phyloP scores from a whole-genome alignment of 345 rosid genomes.

The Pugionium dolabratum region DNA sequence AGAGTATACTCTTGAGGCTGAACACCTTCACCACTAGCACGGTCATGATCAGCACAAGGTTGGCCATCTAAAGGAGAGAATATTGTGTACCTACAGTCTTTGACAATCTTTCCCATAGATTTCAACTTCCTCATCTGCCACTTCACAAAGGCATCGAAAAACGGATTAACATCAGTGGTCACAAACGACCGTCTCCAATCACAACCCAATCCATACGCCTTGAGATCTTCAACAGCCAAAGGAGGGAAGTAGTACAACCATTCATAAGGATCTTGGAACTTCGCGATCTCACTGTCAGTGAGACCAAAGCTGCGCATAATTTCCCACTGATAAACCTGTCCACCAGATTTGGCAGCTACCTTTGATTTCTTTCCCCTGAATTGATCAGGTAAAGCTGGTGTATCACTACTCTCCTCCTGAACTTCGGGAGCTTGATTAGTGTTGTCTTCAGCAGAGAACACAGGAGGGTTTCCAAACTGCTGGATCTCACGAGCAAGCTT shows the following conservation, averaged over 20 bases:
- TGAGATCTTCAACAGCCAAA: slow-evolving; percentile 69
- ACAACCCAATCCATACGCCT: slow-evolving; percentile 84
- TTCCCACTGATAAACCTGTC: slow-evolving; percentile 86
- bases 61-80: slow-evolving; percentile 94
- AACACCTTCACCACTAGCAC: slow-evolving; percentile 93
- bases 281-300: slow-evolving; percentile 62
- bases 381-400: slow-evolving; percentile 48
- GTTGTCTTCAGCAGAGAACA: slow-evolving; percentile 45
- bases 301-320: slow-evolving; percentile 94
- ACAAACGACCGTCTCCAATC: slow-evolving; percentile 95
- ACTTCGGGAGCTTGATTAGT: slow-evolving; percentile 32
- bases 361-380: slow-evolving; percentile 88
- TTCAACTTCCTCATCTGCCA: slow-evolving; percentile 95
- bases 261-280: slow-evolving; percentile 70
- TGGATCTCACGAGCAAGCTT: slow-evolving; percentile 75
- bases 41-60: slow-evolving; percentile 96
- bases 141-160: slow-evolving; percentile 73
- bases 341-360: slow-evolving; percentile 80
- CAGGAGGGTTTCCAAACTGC: slow-evolving; percentile 75
- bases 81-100: slow-evolving; percentile 76
- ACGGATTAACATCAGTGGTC: slow-evolving; percentile 79
- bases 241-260: slow-evolving; percentile 88
- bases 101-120: slow-evolving; percentile 83
- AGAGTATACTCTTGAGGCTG: slow-evolving; percentile 95
- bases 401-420: slow-evolving; percentile 44